Conservation (phyloP, 768 basidiomycete genomes). For the Pleurotus cornucopiae region DNA sequence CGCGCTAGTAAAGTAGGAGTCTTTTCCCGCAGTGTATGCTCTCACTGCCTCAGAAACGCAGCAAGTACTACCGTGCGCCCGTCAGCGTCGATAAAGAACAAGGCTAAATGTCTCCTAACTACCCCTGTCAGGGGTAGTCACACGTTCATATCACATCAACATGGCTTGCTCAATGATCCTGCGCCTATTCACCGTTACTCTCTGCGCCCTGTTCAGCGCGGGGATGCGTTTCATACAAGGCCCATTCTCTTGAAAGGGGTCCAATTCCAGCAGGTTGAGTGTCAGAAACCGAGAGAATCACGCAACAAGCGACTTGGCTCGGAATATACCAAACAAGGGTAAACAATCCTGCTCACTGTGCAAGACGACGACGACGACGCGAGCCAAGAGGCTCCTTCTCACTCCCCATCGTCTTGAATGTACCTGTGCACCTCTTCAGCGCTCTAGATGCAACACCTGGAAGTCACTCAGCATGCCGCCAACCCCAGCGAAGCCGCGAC, state of each 20-base stretch:
- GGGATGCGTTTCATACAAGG: not conserved
- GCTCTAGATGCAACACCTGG: constrained; percentile 7
- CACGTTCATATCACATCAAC: too few relatives aligned
- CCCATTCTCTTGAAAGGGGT: not conserved
- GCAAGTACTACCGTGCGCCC: too few relatives aligned
- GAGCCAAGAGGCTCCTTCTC: not conserved
- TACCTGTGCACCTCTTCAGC: not conserved
- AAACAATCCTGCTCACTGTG: constrained; percentile 7
- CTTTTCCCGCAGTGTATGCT: too few relatives aligned
- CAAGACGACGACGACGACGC: constrained; percentile 5
- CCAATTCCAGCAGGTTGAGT: not conserved
- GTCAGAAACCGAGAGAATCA: not conserved
- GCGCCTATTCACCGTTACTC: too few relatives aligned
- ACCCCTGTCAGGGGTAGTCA: too few relatives aligned
- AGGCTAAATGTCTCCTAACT: too few relatives aligned
- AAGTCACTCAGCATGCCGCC: not conserved
- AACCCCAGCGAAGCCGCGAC: not conserved
- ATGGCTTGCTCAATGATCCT: too few relatives aligned
- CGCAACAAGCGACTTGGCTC: constrained; percentile 10
- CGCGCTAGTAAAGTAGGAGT: too few relatives aligned
- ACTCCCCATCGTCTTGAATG: constrained; percentile 1
- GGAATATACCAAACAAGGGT: constrained; percentile 4
- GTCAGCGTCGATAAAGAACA: too few relatives aligned
- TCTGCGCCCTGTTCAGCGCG: too few relatives aligned
- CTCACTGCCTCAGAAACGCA: too few relatives aligned